These are phyloP conservation scores for Reticulascus tulasneorum DNA, from an alignment of 2,329 filamentous ascomycete genomes.

Conservation along the genomic window DNA sequence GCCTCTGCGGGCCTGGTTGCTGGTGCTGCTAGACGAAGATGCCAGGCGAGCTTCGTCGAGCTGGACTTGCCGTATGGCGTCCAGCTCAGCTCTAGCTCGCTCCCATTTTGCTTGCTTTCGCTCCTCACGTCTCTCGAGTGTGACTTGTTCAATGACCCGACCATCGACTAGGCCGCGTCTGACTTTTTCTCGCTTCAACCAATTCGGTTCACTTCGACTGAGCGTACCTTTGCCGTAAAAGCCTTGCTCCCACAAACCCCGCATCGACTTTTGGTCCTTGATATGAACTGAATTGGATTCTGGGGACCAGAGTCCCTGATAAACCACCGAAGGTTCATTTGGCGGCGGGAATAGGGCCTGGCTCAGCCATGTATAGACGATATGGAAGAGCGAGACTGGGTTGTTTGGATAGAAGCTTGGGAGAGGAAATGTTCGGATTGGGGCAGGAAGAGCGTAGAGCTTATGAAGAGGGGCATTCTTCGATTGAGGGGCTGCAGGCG, in stretches of 20 bases:
- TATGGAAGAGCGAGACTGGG: constrained; percentile 79
- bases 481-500: constrained; percentile 16
- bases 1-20: no score
- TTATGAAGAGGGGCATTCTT: constrained; percentile 52
- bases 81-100: constrained; percentile 79
- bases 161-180: constrained; percentile 59
- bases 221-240: constrained; percentile 95
- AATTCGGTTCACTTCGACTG: constrained; percentile 91
- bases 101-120: constrained; percentile 85
- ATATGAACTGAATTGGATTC: constrained; percentile 82
- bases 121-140: constrained; percentile 71
- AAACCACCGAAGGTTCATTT: constrained; percentile 59
- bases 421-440: constrained; percentile 76
- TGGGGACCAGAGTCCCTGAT: constrained; percentile 75
- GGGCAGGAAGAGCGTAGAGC: constrained; percentile 78
- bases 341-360: constrained; percentile 66
- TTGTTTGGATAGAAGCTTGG: constrained; percentile 90
- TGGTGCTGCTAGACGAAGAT: no score
- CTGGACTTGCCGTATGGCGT: constrained; percentile 71
- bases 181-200: constrained; percentile 79
- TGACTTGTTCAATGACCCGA: constrained; percentile 78
- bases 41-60: constrained; percentile 37
- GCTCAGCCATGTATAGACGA: constrained; percentile 72
- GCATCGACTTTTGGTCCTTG: constrained; percentile 68
- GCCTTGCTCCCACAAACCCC: constrained; percentile 89